phyloP scores from a whole-genome alignment of 2,329 filamentous ascomycete genomes.

The Oidium heveae region DNA sequence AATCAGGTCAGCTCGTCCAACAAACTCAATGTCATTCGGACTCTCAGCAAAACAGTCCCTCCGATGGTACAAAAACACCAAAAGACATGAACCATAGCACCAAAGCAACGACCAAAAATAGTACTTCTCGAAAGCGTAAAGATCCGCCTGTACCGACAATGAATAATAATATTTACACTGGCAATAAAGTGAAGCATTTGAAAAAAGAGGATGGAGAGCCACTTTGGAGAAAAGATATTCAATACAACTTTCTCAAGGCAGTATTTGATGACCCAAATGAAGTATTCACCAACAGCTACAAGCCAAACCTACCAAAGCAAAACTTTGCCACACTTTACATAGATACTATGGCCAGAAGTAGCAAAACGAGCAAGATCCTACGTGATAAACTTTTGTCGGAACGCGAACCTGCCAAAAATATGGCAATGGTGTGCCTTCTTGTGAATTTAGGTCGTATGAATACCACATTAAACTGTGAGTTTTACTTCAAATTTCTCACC shows the following conservation, averaged over 20 bases:
- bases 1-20: constrained; percentile 10
- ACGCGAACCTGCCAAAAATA: constrained; percentile 74
- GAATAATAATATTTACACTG: constrained; percentile 10
- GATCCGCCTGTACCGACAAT: constrained; percentile 6
- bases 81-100: constrained; percentile 4
- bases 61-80: constrained; percentile 12
- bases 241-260: constrained; percentile 60
- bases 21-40: constrained; percentile 9
- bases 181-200: constrained; percentile 49
- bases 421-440: constrained; percentile 96
- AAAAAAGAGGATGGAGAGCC: constrained; percentile 80
- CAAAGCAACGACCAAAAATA: constrained; percentile 3
- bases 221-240: constrained; percentile 67
- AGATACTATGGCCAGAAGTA: constrained; percentile 93
- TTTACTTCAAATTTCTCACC: not conserved
- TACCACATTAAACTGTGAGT: constrained; percentile 83
- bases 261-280: constrained; percentile 50
- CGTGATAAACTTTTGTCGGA: constrained; percentile 91
- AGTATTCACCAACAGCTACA: constrained; percentile 84
- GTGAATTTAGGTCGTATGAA: constrained; percentile 98
- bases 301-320: constrained; percentile 34
- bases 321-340: constrained; percentile 93
- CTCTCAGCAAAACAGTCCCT: constrained; percentile 8
- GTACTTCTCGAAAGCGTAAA: constrained; percentile 7
- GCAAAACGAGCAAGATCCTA: constrained; percentile 95